Percentiles rank a stretch among this genome's conserved stretches.
These are phyloP conservation scores for Penicillium turbatum DNA, from an alignment of 495 filamentous ascomycete genomes.

Conservation along the genomic window DNA sequence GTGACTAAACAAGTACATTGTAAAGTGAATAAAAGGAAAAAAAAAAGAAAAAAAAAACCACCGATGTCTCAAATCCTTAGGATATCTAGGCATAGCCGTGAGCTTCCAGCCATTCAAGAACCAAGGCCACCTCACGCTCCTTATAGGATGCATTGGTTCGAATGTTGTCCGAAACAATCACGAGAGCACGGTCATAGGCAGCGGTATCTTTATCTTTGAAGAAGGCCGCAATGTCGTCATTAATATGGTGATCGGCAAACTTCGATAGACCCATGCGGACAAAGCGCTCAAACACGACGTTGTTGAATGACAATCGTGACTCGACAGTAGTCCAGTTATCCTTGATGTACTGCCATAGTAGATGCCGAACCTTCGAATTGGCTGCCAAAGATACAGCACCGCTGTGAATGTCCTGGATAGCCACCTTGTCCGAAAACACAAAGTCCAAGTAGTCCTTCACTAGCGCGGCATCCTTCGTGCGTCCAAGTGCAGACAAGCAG, in stretches of 20 bases:
- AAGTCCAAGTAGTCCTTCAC: slow-evolving; percentile 69
- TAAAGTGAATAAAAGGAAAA: not conserved
- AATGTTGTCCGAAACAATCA: slow-evolving; percentile 76
- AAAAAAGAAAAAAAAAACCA: not conserved
- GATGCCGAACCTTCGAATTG: slow-evolving; percentile 63
- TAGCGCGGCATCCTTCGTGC: slow-evolving; percentile 62
- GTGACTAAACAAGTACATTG: not conserved
- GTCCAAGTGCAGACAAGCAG: slow-evolving; percentile 69
- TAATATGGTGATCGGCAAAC: slow-evolving; percentile 65
- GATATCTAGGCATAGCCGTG: slow-evolving; percentile 52
- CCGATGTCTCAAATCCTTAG: not conserved
- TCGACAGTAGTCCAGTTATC: slow-evolving; percentile 69
- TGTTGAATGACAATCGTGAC: slow-evolving; percentile 67
- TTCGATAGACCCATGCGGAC: slow-evolving; percentile 69
- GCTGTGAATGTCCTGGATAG: slow-evolving; percentile 81
- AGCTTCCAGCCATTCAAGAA: slow-evolving; percentile 66
- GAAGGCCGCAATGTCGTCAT: slow-evolving; percentile 75
- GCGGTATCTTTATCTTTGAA: slow-evolving; percentile 77
- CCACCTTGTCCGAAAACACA: slow-evolving; percentile 71
- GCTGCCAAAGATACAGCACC: slow-evolving; percentile 65
- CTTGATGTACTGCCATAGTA: slow-evolving; percentile 81
- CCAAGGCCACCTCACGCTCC: slow-evolving; percentile 60
- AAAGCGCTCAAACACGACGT: slow-evolving; percentile 84
- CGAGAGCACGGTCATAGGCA: slow-evolving; percentile 73
- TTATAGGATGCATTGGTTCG: slow-evolving; percentile 72